phyloP scores from a whole-genome alignment of 306 rosid species.

The Clitoria ternatea region DNA sequence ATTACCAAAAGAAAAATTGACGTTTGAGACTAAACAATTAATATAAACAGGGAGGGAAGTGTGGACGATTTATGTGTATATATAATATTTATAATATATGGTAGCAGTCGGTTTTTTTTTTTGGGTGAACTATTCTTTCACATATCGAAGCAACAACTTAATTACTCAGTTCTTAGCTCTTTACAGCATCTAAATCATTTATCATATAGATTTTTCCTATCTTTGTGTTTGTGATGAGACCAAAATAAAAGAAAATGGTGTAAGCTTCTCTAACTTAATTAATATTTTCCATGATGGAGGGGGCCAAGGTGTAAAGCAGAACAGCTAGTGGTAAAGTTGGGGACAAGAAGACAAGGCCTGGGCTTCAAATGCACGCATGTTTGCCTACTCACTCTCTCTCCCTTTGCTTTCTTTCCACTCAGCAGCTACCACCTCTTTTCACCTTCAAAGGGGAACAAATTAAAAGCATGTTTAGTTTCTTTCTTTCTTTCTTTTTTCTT shows the following conservation, averaged over 20 bases:
- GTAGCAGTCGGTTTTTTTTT: too few relatives aligned
- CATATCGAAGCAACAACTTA: too few relatives aligned
- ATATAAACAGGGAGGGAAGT: neutral
- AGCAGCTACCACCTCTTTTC: neutral
- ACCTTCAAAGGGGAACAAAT: conserved; percentile 24
- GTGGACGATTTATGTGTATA: too few relatives aligned
- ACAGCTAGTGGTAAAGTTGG: conserved; percentile 45
- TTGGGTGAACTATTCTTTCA: too few relatives aligned
- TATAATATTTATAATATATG: too few relatives aligned
- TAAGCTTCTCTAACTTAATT: too few relatives aligned
- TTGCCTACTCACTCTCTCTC: conserved; percentile 33
- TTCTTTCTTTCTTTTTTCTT: conserved; percentile 11
- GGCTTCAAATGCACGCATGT: conserved; percentile 62
- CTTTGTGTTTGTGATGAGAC: too few relatives aligned
- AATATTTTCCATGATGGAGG: too few relatives aligned
- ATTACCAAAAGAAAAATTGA: neutral
- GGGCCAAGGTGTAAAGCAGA: neutral
- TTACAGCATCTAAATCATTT: too few relatives aligned
- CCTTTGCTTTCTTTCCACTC: conserved; percentile 11
- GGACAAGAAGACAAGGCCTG: conserved; percentile 56
- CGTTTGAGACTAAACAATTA: neutral
- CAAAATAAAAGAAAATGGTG: too few relatives aligned
- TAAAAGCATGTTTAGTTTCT: neutral
- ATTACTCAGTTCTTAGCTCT: too few relatives aligned
- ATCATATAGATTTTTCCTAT: too few relatives aligned